Percentiles rank a stretch among this genome's conserved stretches.
Evolutionary conservation across 768 basidiomycete genomes (phyloP).

Genomic region (Xerocomus potaroensis): DNA sequence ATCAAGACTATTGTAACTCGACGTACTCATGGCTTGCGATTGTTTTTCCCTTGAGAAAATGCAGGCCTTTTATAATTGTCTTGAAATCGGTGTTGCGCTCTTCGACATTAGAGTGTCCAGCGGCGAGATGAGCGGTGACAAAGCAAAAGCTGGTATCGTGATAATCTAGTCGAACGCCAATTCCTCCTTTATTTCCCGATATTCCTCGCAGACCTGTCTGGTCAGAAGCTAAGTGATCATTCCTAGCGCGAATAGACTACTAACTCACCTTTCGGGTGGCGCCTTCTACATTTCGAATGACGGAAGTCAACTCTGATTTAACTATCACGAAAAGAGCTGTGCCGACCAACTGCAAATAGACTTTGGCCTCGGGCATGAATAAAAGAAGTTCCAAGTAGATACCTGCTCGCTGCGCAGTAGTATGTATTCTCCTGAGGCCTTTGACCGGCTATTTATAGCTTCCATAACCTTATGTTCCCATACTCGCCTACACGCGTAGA

Average conservation of each 20-base stretch:
- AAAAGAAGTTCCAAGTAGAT: background rate
- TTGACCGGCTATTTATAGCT: constrained; percentile 65
- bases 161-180: constrained; percentile 89
- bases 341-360: constrained; percentile 72
- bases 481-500: constrained; percentile 50
- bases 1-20: background rate
- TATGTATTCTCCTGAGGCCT: constrained; percentile 71
- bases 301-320: constrained; percentile 66
- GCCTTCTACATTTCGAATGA: constrained; percentile 90
- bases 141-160: constrained; percentile 93
- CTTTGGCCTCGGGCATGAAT: background rate
- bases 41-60: constrained; percentile 86
- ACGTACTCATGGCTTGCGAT: constrained; percentile 88
- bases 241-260: background rate
- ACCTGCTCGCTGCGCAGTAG: constrained; percentile 92
- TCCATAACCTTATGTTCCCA: constrained; percentile 87
- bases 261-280: constrained; percentile 78
- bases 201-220: constrained; percentile 90
- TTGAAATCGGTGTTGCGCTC: constrained; percentile 91
- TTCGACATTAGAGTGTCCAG: constrained; percentile 86
- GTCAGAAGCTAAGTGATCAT: constrained; percentile 1
- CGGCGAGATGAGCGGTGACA: constrained; percentile 92
- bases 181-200: constrained; percentile 97
- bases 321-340: constrained; percentile 87
- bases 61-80: constrained; percentile 79